Evolutionary conservation across 2,329 filamentous ascomycete genomes (phyloP), one percentile per base, ranked within the genome.

Genomic region (Colletotrichum godetiae): DNA sequence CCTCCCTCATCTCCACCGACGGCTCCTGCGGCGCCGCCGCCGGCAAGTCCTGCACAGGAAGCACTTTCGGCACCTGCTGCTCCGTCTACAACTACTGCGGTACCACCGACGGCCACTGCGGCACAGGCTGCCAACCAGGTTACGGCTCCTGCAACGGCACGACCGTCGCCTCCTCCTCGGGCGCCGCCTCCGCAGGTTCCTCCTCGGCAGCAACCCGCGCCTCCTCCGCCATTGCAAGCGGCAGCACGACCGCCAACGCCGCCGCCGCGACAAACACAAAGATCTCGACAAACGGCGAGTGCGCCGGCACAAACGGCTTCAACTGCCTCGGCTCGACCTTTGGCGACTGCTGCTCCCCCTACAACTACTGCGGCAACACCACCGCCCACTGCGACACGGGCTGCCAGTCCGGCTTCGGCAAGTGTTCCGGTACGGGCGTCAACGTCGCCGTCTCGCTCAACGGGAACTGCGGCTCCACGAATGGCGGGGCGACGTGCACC

Each of bases 281-380:
- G 12, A 22, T 73, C n/a, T 75, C 73, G 3, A 67, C 33, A n/a
- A 59, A 57, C 35, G 73, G 71, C 24, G 8, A 59, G 10, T 74
- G 73, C 24, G 73, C 63, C n/a, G 72, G 64, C 24, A 57, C 59
- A 4, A 5, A n/a, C 6, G 62, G 62, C 11, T 53, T 71, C 29
- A 74, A 68, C 66, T 75, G 71, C 62, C 58, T 71, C 24, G 73
- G 73, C 8, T 74, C 71, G 53, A 58, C 19, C 19, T 74, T 57
- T 64, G 74, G 74, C 19, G 72, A 75, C 63, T 77, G 76, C 72
- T 77, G 76, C 29, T 77, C 76, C 15, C 53, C 72, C 19, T 76
- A 70, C 31, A 71, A 68, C 15, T 77, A 70, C 68, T 77, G 76
- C 19, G 76, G 76, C 11, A 60, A 29, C 58, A 74, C 68, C 4